Evolutionary conservation across 192 early-diverging fungal species (phyloP), one percentile per base, ranked within the genome.

Genomic region (Podila clonocystis): DNA sequence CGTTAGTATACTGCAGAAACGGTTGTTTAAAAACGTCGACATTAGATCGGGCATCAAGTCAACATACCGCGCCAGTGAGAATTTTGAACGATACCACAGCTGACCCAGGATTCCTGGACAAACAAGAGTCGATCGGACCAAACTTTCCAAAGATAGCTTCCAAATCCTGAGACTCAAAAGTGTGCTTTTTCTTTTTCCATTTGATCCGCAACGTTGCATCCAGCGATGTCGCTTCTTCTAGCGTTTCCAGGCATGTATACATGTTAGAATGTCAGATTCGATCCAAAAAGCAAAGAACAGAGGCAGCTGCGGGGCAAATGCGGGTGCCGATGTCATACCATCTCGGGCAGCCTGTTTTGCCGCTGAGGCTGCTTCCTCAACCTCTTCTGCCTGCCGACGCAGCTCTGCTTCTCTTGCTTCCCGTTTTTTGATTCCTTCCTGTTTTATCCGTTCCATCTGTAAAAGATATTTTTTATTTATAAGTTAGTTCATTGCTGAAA

Each of bases 151-250:
- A 84, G 1, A 86, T 28, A 1, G 57, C 19, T 8, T 60, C 63
- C 15, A 88, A n/a, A 22, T 71, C 74, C 19, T 75, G 60, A 26
- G 61, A 48, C 8, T 85, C 76, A 48, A 84, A 84, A 19, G 64
- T 55, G 13, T 84, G 55, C 31, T 84, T 85, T 62, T 86, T 88
- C 31, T 73, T 74, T 30, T 86, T 88, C 87, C 87, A 88, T 62
- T 82, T 88, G 45, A 88, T 58, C 63, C 78, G 78, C 33, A 88
- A 67, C 19, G 85, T 82, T 26, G 74, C 75, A 38, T 88, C 87
- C 62, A 85, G 34, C 28, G 86, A 84, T 9, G 64, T 77, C 26
- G 72, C 34, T 57, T 84, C 75, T 22, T 52, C 74, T 77, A 70
- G 49, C 7, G 12, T 13, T 45, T 45, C 13, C 41, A 45, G 41